Conservation (phyloP, 2,329 filamentous ascomycete species). For the Neonectria neomacrospora region DNA sequence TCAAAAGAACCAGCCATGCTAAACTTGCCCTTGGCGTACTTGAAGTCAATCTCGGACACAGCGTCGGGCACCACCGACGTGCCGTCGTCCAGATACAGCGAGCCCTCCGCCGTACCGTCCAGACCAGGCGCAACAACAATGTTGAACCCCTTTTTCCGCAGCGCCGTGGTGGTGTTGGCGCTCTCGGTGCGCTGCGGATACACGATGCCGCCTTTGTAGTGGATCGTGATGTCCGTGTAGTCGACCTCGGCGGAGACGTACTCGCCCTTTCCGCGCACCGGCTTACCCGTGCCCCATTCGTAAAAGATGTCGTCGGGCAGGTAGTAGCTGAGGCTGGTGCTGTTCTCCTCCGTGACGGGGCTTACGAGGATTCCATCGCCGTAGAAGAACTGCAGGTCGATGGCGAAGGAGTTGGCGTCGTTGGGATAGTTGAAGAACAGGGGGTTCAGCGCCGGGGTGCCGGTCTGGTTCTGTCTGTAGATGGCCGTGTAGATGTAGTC, state of each 20-base stretch:
- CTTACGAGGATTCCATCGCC: conserved; percentile 58
- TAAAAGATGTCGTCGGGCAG: conserved; percentile 62
- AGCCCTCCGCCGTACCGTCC: conserved; percentile 71
- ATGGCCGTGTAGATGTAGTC: conserved; percentile 82
- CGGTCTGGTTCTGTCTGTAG: conserved; percentile 67
- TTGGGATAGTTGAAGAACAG: conserved; percentile 75
- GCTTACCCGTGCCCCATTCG: conserved; percentile 60
- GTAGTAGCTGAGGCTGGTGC: conserved; percentile 56
- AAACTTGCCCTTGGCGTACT: conserved; percentile 64
- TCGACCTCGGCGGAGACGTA: conserved; percentile 48
- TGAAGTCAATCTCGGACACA: conserved; percentile 69
- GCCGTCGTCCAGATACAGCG: conserved; percentile 81
- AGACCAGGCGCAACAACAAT: conserved; percentile 72
- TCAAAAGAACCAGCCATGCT: conserved; percentile 63
- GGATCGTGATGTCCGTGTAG: conserved; percentile 68
- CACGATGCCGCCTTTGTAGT: conserved; percentile 71
- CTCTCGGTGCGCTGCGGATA: conserved; percentile 66
- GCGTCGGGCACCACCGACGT: conserved; percentile 68
- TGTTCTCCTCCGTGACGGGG: conserved; percentile 58
- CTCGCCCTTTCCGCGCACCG: conserved; percentile 50
- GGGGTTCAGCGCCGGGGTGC: conserved; percentile 74
- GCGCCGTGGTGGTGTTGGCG: conserved; percentile 70
- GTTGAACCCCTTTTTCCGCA: conserved; percentile 73
- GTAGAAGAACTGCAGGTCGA: conserved; percentile 62
- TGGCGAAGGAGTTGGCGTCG: conserved; percentile 55